A percentile compares a stretch with the other conserved stretches of the same genome.
phyloP scores from a whole-genome alignment of 345 rosid genomes.

The Gossypium mustelinum region DNA sequence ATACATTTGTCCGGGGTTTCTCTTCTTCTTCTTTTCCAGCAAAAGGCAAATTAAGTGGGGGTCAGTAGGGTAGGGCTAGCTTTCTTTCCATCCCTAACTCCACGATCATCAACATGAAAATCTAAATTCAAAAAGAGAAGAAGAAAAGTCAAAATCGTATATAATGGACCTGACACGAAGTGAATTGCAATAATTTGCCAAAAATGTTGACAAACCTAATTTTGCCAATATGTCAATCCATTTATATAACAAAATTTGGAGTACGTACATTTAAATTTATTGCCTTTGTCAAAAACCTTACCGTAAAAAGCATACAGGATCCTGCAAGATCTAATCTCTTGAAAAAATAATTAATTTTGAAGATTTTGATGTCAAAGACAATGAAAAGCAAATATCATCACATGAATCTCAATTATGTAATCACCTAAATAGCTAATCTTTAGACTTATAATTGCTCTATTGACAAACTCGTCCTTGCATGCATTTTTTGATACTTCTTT shows the following conservation, averaged over 20 bases:
- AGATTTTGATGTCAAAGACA: no score
- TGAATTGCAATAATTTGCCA: neutral
- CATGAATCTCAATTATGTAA: neutral
- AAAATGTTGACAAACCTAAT: slow-evolving; percentile 4
- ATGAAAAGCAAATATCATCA: neutral
- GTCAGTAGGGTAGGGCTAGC: no score
- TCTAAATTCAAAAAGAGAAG: neutral
- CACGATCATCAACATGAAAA: neutral
- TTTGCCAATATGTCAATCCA: neutral
- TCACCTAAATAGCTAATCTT: neutral
- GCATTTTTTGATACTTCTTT: neutral
- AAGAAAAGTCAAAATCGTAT: neutral
- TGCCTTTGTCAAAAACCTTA: neutral
- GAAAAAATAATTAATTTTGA: no score
- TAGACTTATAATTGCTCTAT: neutral
- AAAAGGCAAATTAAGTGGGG: neutral
- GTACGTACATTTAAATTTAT: neutral
- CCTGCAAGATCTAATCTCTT: neutral
- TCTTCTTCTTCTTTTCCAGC: no score
- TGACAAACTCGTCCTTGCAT: neutral
- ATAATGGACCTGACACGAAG: neutral
- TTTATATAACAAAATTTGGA: neutral
- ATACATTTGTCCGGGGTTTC: no score
- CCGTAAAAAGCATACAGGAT: neutral
- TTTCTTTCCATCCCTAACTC: neutral